phyloP scores from a whole-genome alignment of 192 early-diverging fungal species.

The Coemansia sp. region DNA sequence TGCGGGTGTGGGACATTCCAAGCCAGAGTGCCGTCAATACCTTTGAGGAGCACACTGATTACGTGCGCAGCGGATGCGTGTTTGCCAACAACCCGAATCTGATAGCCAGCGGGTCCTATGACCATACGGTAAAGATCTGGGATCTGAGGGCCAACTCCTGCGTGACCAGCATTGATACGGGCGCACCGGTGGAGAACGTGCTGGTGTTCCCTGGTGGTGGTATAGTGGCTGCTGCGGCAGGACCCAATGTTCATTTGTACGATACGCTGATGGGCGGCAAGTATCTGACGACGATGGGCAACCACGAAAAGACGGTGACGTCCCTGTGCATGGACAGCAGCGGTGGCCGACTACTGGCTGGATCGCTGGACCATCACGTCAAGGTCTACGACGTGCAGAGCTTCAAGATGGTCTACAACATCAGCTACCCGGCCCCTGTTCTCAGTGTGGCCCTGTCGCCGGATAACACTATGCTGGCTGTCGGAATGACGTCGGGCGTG shows the following conservation, averaged over 20 bases:
- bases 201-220: slow-evolving; percentile 81
- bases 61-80: slow-evolving; percentile 78
- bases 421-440: slow-evolving; percentile 89
- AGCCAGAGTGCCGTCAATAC: slow-evolving; percentile 64
- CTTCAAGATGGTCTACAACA: slow-evolving; percentile 83
- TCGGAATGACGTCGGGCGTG: slow-evolving; percentile 89
- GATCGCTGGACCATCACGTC: slow-evolving; percentile 93
- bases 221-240: slow-evolving; percentile 66
- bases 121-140: slow-evolving; percentile 93
- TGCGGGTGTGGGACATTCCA: slow-evolving; percentile 93
- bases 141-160: slow-evolving; percentile 77
- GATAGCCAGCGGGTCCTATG: slow-evolving; percentile 88
- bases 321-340: slow-evolving; percentile 80
- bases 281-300: slow-evolving; percentile 72
- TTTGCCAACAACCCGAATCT: slow-evolving; percentile 76
- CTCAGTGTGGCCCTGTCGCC: slow-evolving; percentile 89
- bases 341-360: slow-evolving; percentile 76
- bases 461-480: slow-evolving; percentile 83
- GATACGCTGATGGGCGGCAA: slow-evolving; percentile 83
- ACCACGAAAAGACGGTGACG: slow-evolving; percentile 97
- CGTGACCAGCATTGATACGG: slow-evolving; percentile 77
- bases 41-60: slow-evolving; percentile 87
- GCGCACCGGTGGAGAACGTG: slow-evolving; percentile 84
- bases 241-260: slow-evolving; percentile 83
- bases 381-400: slow-evolving; percentile 88